Evolutionary conservation across 2,329 filamentous ascomycete species (phyloP).

Genomic region (Ophiostoma tasmaniense): DNA sequence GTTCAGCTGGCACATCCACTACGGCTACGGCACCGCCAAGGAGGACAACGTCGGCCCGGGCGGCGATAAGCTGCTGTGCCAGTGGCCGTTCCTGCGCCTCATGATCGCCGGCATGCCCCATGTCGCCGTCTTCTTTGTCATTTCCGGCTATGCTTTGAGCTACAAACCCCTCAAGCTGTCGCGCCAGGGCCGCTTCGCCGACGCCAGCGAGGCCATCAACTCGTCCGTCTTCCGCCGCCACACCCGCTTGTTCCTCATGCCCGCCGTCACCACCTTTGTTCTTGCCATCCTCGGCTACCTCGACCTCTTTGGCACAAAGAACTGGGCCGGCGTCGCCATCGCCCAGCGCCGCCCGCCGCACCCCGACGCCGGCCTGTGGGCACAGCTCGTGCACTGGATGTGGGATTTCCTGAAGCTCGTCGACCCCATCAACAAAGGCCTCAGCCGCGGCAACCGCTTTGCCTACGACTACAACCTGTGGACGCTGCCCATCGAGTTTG

Average conservation of each 20-base stretch:
- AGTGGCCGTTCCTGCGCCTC: conserved; percentile 32
- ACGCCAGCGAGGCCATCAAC: conserved; percentile 20
- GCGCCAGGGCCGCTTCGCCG: conserved; percentile 17
- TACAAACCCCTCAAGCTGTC: conserved; percentile 23
- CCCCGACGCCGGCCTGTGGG: neutral
- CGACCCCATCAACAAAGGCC: conserved; percentile 19
- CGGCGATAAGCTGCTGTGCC: conserved; percentile 15
- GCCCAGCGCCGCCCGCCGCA: conserved; percentile 16
- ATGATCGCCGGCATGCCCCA: conserved; percentile 30
- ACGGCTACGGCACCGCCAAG: conserved; percentile 23
- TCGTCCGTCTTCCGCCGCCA: conserved; percentile 21
- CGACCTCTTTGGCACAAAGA: conserved; percentile 17
- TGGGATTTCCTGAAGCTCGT: conserved; percentile 11
- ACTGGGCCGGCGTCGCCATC: conserved; percentile 15
- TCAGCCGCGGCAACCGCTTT: conserved; percentile 15
- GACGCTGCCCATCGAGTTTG: conserved; percentile 33
- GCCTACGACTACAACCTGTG: conserved; percentile 30
- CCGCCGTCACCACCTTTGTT: conserved; percentile 15
- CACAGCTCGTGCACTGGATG: conserved; percentile 17
- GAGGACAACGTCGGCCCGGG: conserved; percentile 21
- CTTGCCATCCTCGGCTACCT: conserved; percentile 14
- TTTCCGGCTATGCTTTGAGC: conserved; percentile 30
- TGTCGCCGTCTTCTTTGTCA: conserved; percentile 39
- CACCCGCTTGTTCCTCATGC: conserved; percentile 22
- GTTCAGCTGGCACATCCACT: conserved; percentile 26